Evolutionary conservation across 2,329 filamentous ascomycete species (phyloP).

Genomic region (Pleomassaria siparia): DNA sequence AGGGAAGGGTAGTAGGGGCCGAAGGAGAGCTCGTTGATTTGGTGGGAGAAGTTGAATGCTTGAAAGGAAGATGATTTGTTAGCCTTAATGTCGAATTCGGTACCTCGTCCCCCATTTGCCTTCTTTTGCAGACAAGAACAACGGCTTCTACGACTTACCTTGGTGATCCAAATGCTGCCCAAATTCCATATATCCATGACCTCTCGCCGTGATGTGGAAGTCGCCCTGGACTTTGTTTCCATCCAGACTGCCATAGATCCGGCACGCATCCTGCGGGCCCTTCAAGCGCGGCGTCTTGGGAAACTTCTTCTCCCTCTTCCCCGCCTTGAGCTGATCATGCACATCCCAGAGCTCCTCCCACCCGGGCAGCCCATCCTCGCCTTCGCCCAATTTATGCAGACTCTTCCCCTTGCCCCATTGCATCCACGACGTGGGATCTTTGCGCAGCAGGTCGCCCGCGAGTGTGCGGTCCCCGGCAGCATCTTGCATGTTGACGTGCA

Average conservation of each 20-base stretch:
- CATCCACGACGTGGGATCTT: slow-evolving; percentile 76
- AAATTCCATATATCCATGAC: slow-evolving; percentile 88
- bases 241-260: slow-evolving; percentile 85
- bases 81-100: too few relatives aligned
- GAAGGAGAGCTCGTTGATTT: slow-evolving; percentile 94
- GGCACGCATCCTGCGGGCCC: slow-evolving; percentile 70
- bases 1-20: slow-evolving; percentile 95
- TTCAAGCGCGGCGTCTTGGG: slow-evolving; percentile 71
- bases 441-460: slow-evolving; percentile 71
- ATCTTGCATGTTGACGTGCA: slow-evolving; percentile 98
- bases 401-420: slow-evolving; percentile 79
- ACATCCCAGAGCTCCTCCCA: slow-evolving; percentile 78
- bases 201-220: slow-evolving; percentile 94
- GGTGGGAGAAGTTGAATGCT: slow-evolving; percentile 98
- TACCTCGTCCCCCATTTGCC: too few relatives aligned
- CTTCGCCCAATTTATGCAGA: slow-evolving; percentile 48
- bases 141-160: too few relatives aligned
- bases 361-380: slow-evolving; percentile 26
- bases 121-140: too few relatives aligned
- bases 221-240: slow-evolving; percentile 97
- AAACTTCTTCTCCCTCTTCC: slow-evolving; percentile 66
- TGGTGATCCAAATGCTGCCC: slow-evolving; percentile 80
- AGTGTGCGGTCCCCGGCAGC: slow-evolving; percentile 89
- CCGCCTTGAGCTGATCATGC: slow-evolving; percentile 80
- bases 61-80: slow-evolving; percentile 12